These are phyloP conservation scores for Aphanomyces euteiches DNA, from an alignment of 352 stramenopile species.

Conservation along the genomic window DNA sequence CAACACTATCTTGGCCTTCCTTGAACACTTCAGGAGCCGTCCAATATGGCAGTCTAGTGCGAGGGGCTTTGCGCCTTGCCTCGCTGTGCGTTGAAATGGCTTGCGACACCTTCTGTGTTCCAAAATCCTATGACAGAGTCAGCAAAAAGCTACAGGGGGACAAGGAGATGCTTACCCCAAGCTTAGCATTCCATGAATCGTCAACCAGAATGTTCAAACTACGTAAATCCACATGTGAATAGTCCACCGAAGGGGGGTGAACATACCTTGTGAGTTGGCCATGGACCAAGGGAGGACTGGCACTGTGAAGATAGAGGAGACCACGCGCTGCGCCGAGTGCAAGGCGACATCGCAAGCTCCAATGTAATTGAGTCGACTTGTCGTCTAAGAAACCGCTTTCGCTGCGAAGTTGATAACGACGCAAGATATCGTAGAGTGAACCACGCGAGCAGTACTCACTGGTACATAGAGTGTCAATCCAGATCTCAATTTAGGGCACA, in stretches of 20 bases:
- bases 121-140: slow-evolving; percentile 51
- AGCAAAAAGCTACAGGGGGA: neutral
- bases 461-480: neutral
- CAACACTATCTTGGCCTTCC: slow-evolving; percentile 59
- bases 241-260: neutral
- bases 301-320: slow-evolving; percentile 80
- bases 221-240: neutral
- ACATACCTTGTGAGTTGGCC: slow-evolving; percentile 70
- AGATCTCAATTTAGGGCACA: no score
- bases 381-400: slow-evolving; percentile 15
- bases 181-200: slow-evolving; percentile 86
- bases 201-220: slow-evolving; percentile 84
- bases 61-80: slow-evolving; percentile 41
- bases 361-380: slow-evolving; percentile 47
- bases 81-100: slow-evolving; percentile 60
- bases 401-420: slow-evolving; percentile 42
- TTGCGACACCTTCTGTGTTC: slow-evolving; percentile 71
- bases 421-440: slow-evolving; percentile 94
- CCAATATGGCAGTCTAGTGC: slow-evolving; percentile 62
- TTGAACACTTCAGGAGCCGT: slow-evolving; percentile 77
- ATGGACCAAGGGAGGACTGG: slow-evolving; percentile 77
- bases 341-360: slow-evolving; percentile 75
- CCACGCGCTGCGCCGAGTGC: slow-evolving; percentile 70
- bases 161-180: slow-evolving; percentile 39
- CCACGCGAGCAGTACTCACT: slow-evolving; percentile 91